A percentile compares a stretch with the other conserved stretches of the same genome.
Evolutionary conservation across 2,329 filamentous ascomycete genomes (phyloP).

Genomic region (Waltergamsia citrina): DNA sequence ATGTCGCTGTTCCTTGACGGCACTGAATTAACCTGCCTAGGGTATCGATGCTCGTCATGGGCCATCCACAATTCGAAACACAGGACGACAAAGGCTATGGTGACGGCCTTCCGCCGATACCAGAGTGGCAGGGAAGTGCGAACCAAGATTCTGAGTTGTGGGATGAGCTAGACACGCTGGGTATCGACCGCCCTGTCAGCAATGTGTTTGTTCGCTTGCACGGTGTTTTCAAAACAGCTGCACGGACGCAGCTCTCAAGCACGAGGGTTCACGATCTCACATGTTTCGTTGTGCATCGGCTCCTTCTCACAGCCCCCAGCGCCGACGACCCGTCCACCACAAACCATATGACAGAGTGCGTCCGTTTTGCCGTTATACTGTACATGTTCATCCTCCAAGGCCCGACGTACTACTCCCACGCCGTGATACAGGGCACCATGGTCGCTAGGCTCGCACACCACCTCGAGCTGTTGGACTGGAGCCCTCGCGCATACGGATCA

Average conservation of each 20-base stretch:
- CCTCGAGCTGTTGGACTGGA: conserved; percentile 12
- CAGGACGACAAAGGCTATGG: conserved; percentile 39
- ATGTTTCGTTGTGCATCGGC: conserved; percentile 41
- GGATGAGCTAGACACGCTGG: conserved; percentile 9
- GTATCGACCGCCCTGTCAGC: conserved; percentile 21
- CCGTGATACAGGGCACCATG: conserved; percentile 24
- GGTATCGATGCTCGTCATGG: conserved; percentile 48
- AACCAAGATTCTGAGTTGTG: no score
- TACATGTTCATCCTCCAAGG: conserved; percentile 46
- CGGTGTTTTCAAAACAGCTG: conserved; percentile 26
- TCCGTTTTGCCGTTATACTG: conserved; percentile 35
- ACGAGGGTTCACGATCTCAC: conserved; percentile 44
- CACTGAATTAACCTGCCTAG: conserved; percentile 18
- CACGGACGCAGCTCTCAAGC: conserved; percentile 16
- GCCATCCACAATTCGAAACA: conserved; percentile 39
- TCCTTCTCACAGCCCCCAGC: conserved; percentile 21
- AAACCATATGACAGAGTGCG: conserved; percentile 24
- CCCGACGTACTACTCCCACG: conserved; percentile 46
- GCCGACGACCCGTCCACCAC: not conserved
- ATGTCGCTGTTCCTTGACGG: not conserved
- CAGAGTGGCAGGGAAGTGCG: conserved; percentile 30
- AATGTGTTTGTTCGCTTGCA: conserved; percentile 33
- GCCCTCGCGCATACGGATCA: conserved; percentile 8
- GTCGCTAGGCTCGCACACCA: conserved; percentile 19
- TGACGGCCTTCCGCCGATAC: conserved; percentile 36